A percentile compares a stretch with the other conserved stretches of the same genome.
These are phyloP conservation scores for Termitomyces sp. DNA, from an alignment of 768 basidiomycete species.

Conservation along the genomic window DNA sequence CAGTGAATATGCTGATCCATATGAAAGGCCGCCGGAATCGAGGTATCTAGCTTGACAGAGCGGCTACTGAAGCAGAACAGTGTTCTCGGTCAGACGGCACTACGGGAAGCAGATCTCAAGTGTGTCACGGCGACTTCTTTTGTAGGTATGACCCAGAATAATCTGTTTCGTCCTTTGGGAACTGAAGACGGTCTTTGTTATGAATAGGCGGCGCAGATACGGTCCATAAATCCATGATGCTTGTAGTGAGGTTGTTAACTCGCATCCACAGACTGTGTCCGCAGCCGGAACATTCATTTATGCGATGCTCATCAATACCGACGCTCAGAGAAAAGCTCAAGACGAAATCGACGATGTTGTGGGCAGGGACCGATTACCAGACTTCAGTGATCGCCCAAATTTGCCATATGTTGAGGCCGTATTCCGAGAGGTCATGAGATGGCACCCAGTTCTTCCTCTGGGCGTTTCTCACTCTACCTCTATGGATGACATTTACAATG, in stretches of 20 bases:
- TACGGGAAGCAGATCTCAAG: conserved; percentile 10
- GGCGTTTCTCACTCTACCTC: too few relatives aligned
- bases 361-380: conserved; percentile 33
- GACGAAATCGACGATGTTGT: conserved; percentile 37
- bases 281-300: conserved; percentile 14
- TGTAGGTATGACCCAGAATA: neutral
- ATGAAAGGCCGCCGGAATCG: conserved; percentile 3
- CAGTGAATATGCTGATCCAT: too few relatives aligned
- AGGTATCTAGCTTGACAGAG: conserved; percentile 2
- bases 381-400: conserved; percentile 23
- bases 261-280: neutral
- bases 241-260: neutral
- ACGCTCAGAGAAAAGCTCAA: conserved; percentile 22
- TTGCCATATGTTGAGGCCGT: too few relatives aligned
- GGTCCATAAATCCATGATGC: neutral
- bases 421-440: too few relatives aligned
- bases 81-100: neutral
- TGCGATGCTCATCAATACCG: conserved; percentile 17
- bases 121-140: neutral
- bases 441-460: too few relatives aligned
- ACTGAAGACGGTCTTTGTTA: neutral
- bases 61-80: conserved; percentile 3
- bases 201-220: conserved; percentile 11
- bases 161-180: neutral
- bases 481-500: too few relatives aligned